Evolutionary conservation across 129 eudicot genomes (phyloP).

Genomic region (Flaveria trinervia): DNA sequence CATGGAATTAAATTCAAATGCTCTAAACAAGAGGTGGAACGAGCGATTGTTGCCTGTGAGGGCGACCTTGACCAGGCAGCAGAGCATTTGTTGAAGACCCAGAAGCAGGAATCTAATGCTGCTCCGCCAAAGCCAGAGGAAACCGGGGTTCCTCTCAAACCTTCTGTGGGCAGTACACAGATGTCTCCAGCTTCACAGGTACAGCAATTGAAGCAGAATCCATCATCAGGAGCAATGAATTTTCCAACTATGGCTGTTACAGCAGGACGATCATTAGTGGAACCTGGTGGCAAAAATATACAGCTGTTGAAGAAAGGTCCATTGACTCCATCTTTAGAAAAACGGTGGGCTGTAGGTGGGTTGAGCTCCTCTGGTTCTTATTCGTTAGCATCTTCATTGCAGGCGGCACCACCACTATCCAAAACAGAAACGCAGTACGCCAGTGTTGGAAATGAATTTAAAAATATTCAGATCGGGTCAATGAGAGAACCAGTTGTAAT

Average conservation of each 20-base stretch:
- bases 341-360: constrained; percentile 54
- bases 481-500: constrained; percentile 65
- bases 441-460: constrained; percentile 49
- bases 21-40: constrained; percentile 73
- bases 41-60: constrained; percentile 62
- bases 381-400: constrained; percentile 54
- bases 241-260: constrained; percentile 40
- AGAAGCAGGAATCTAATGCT: constrained; percentile 50
- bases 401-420: constrained; percentile 46
- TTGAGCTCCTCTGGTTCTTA: constrained; percentile 40
- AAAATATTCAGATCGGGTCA: constrained; percentile 70
- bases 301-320: constrained; percentile 51
- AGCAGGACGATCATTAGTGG: constrained; percentile 35
- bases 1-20: constrained; percentile 62
- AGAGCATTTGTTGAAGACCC: constrained; percentile 48
- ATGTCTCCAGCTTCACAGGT: constrained; percentile 35
- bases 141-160: constrained; percentile 50
- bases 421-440: constrained; percentile 53
- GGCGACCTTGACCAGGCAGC: constrained; percentile 81
- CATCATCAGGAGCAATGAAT: constrained; percentile 41
- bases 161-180: constrained; percentile 39
- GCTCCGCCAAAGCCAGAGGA: constrained; percentile 55
- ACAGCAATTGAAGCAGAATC: constrained; percentile 6
- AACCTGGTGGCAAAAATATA: constrained; percentile 44
- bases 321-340: constrained; percentile 45